Evolutionary conservation across 2,329 filamentous ascomycete genomes (phyloP).

Genomic region (Ophiocordyceps camponoti-floridani): DNA sequence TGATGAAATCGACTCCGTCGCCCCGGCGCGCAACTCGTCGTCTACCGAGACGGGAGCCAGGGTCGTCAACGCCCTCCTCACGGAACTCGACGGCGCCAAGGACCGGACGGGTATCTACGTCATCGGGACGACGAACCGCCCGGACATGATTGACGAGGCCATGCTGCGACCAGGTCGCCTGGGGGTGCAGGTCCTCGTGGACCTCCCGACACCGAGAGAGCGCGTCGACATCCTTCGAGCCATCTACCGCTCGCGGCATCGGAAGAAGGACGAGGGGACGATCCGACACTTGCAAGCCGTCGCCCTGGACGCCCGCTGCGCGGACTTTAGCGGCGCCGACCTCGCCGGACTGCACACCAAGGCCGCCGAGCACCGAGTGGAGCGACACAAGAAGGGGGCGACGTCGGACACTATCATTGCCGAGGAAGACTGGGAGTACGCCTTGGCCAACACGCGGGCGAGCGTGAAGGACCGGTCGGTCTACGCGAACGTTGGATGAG

Average conservation of each 20-base stretch:
- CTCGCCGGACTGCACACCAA: conserved; percentile 29
- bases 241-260: conserved; percentile 29
- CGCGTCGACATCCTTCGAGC: conserved; percentile 73
- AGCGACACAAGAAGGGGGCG: conserved; percentile 12
- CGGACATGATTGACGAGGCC: conserved; percentile 90
- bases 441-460: conserved; percentile 26
- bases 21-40: conserved; percentile 62
- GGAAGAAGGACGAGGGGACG: conserved; percentile 22
- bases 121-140: conserved; percentile 85
- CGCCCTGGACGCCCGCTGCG: conserved; percentile 48
- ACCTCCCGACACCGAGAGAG: conserved; percentile 62
- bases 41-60: conserved; percentile 70
- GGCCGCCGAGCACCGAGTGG: conserved; percentile 30
- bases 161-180: conserved; percentile 85
- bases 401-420: conserved; percentile 8
- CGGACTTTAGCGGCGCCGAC: conserved; percentile 58
- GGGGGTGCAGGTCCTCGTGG: conserved; percentile 77
- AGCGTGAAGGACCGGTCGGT: conserved; percentile 29
- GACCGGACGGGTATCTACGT: conserved; percentile 78
- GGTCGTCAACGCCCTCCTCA: conserved; percentile 87
- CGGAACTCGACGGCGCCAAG: conserved; percentile 77
- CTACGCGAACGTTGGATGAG: conserved; percentile 10
- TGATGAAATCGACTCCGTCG: conserved; percentile 87
- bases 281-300: conserved; percentile 39
- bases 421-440: conserved; percentile 32